Evolutionary conservation across 2,329 filamentous ascomycete genomes (phyloP).

Genomic region (Neonectria hederae): DNA sequence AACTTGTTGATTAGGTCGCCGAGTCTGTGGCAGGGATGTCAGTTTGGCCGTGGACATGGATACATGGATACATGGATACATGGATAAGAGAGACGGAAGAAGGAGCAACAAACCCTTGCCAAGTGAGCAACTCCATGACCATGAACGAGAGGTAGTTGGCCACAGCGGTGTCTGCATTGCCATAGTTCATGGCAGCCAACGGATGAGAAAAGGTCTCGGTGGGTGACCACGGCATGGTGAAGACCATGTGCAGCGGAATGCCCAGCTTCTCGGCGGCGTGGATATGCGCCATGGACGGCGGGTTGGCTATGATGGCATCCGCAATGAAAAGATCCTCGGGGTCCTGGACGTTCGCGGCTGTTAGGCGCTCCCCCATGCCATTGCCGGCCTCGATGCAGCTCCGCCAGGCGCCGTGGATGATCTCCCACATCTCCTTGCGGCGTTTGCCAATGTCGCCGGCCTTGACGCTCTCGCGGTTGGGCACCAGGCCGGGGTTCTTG

Average conservation of each 20-base stretch:
- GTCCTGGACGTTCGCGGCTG: constrained; percentile 39
- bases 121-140: constrained; percentile 77
- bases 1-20: constrained; percentile 79
- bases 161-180: constrained; percentile 33
- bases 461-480: constrained; percentile 47
- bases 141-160: constrained; percentile 40
- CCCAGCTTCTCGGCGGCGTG: constrained; percentile 61
- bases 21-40: constrained; percentile 47
- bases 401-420: constrained; percentile 50
- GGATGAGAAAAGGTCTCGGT: constrained; percentile 53
- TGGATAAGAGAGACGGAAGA: neutral
- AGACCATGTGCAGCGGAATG: constrained; percentile 61
- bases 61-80: neutral
- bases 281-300: constrained; percentile 61
- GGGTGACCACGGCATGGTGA: constrained; percentile 77
- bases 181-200: constrained; percentile 50
- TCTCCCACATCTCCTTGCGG: constrained; percentile 50
- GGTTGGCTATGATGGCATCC: constrained; percentile 64
- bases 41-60: neutral
- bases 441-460: constrained; percentile 50
- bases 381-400: constrained; percentile 51
- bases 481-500: constrained; percentile 51
- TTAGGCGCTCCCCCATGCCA: constrained; percentile 42
- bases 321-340: constrained; percentile 58
- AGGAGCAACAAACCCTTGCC: constrained; percentile 65